Evolutionary conservation across 2,329 filamentous ascomycete species (phyloP), one percentile per base, ranked within the genome.

Genomic region (Fusarium fujikuroi): DNA sequence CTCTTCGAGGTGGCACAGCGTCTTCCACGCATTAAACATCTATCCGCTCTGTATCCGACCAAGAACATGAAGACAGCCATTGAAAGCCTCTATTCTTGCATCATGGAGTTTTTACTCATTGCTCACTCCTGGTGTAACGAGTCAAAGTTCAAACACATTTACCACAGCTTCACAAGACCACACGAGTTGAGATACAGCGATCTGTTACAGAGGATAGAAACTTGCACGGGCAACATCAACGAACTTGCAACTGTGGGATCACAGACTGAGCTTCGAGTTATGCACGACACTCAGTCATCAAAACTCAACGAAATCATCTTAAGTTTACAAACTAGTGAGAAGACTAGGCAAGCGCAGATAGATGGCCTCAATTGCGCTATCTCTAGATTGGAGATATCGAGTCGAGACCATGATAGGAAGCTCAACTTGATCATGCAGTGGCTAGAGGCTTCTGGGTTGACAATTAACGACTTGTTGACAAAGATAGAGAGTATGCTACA

Each of bases 121-220:
- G 53, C 70, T 1, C 60, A 72, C 34, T 14, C 59, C 1, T 72
- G 68, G 64, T 69, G 25, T 0, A 69, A 47, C 0, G 68, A 72
- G 7, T 71, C 68, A 11, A 72, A 59, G 5, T 50, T 71, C 7
- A 25, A 47, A 0, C 70, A 69, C 2, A n/a, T 65, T 3, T 59
- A 61, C 7, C 68, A 72, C 3, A 72, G 63, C 32, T 37, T 71
- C 4, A 69, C 68, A 0, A 49, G 63, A 1, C 68, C 70, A 7
- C 60, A 63, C 11, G 63, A 53, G 21, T 14, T 72, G 1, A 15
- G 32, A 1, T 72, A 72, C 8, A 9, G 7, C 5, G 47, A 71
- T 0, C 49, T 71, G 1, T 46, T 72, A 2, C 39, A 72, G 16
- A 42, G 57, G 5, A 62, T 69, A 1, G 7, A 30, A 0, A 14